Base-by-base conservation (phyloP, 768 basidiomycete species). In the Xerocomellus amylosporus region DNA sequence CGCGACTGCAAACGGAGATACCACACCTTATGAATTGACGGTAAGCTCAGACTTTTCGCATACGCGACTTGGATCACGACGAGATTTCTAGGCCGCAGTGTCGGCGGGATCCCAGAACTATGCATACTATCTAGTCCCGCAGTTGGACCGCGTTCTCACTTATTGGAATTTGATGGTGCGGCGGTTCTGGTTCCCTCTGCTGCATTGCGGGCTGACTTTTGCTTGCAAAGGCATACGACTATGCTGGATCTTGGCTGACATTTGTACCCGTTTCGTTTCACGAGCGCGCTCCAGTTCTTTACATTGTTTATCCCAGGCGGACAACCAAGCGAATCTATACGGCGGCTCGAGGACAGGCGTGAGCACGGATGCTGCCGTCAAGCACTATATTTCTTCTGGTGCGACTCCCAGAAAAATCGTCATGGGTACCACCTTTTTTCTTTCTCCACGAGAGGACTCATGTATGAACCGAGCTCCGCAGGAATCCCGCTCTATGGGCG, bases 131-230 rank as follows among this genome's bases (percentile, higher is more conserved):
- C 74, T 77, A 5, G 74, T 91, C 17, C 64, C 78, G 8, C 79
- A 84, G 59, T 85, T 93, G 83, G 79, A 90, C 63, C 61, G 64
- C 17, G 84, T 82, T 8, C 65, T 93, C 47, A 79, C 75, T 43
- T 88, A 83, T 73, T 92, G 89, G 89, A 90, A 93, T 64, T 67
- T 93, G 49, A 92, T 93, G 90, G 87, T 83, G 42, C 22, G 65
- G 26, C 1, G 7, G 14, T 42, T 33, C 55, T 45, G 17, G 22
- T 43, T 36, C 33, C 20, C 9, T 36, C 6, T 30, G 9, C 8
- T 30, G 34, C 7, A 2, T 19, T 26, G 28, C 9, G 37, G 17
- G 20, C 49, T 46, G 7, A 61, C 26, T 24, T 46, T 46, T 50
- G 47, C 6, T 41, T 17, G 39, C 17, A 57, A 57, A 86, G 85